Conservation (phyloP, 1,284 basidiomycete species). For the Anthracocystis walkeri region DNA sequence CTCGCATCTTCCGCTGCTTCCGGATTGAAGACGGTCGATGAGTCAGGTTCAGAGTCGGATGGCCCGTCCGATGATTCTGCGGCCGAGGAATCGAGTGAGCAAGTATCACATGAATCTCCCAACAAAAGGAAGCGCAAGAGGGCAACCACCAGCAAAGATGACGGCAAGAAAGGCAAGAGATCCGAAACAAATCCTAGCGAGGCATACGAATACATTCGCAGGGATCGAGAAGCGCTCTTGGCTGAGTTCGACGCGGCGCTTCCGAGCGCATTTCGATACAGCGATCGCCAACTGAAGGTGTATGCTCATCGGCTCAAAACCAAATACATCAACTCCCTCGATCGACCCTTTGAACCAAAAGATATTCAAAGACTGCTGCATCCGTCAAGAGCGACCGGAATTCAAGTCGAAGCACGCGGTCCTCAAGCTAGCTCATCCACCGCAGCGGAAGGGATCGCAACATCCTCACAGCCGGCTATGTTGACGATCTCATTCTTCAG, state of each 20-base stretch:
- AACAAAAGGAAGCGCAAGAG: conserved; percentile 20
- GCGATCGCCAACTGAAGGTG: conserved; percentile 28
- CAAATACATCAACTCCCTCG: conserved; percentile 42
- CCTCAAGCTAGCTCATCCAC: not conserved
- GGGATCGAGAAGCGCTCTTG: conserved; percentile 26
- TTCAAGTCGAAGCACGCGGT: not conserved
- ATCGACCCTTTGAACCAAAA: conserved; percentile 29
- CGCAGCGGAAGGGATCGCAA: not conserved
- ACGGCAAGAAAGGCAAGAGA: conserved; percentile 1
- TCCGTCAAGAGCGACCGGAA: not conserved
- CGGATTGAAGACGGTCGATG: conserved; percentile 7
- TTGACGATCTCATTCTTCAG: conserved; percentile 40
- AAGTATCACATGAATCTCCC: conserved; percentile 3
- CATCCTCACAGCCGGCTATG: conserved; percentile 6
- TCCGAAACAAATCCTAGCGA: conserved; percentile 15
- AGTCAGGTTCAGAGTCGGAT: conserved; percentile 19
- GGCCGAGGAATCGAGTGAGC: conserved; percentile 11
- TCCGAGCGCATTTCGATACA: conserved; percentile 39
- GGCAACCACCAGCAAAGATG: not conserved
- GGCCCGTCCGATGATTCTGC: conserved; percentile 9
- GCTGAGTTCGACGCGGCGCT: conserved; percentile 23
- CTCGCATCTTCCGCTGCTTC: conserved; percentile 33
- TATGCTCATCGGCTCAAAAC: conserved; percentile 42
- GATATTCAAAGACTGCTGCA: conserved; percentile 23
- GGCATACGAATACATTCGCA: conserved; percentile 23